Evolutionary conservation across 805 yeast genomes (phyloP).

Genomic region (Wickerhamiella parazyma): DNA sequence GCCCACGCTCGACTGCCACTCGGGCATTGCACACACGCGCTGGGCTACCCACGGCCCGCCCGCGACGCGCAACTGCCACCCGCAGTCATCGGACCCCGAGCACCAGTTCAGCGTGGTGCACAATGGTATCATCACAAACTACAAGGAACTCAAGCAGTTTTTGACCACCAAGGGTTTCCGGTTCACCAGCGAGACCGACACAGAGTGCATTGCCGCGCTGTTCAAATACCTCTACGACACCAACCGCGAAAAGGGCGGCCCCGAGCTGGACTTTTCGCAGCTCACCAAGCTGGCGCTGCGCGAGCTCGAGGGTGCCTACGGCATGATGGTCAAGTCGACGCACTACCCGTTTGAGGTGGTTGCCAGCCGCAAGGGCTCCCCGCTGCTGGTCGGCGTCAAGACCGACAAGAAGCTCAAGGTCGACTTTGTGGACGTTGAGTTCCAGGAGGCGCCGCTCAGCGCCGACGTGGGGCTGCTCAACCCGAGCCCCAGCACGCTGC

Average conservation of each 20-base stretch:
- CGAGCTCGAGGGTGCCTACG: slow-evolving; percentile 96
- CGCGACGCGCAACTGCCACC: slow-evolving; percentile 76
- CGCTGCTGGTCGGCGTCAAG: slow-evolving; percentile 87
- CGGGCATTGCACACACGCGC: slow-evolving; percentile 97
- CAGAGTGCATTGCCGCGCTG: slow-evolving; percentile 94
- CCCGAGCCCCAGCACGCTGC: slow-evolving; percentile 19
- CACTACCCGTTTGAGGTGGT: slow-evolving; percentile 93
- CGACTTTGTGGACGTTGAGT: slow-evolving; percentile 96
- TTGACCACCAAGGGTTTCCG: slow-evolving; percentile 62
- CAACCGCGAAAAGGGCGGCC: slow-evolving; percentile 51
- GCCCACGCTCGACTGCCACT: slow-evolving; percentile 66
- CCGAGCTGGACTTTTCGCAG: slow-evolving; percentile 64
- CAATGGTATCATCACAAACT: slow-evolving; percentile 96
- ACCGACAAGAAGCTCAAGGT: slow-evolving; percentile 91
- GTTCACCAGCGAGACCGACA: slow-evolving; percentile 90
- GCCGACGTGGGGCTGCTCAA: slow-evolving; percentile 13
- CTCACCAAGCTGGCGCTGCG: slow-evolving; percentile 82
- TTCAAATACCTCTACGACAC: slow-evolving; percentile 76
- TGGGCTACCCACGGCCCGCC: slow-evolving; percentile 99
- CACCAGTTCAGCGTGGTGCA: slow-evolving; percentile 89
- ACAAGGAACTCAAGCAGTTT: slow-evolving; percentile 77
- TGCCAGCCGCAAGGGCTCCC: slow-evolving; percentile 97
- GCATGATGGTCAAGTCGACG: slow-evolving; percentile 77
- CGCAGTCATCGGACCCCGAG: slow-evolving; percentile 74
- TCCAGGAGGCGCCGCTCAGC: slow-evolving; percentile 45